Conservation (phyloP, 768 basidiomycete genomes). For the Podaxis carcinomalis region DNA sequence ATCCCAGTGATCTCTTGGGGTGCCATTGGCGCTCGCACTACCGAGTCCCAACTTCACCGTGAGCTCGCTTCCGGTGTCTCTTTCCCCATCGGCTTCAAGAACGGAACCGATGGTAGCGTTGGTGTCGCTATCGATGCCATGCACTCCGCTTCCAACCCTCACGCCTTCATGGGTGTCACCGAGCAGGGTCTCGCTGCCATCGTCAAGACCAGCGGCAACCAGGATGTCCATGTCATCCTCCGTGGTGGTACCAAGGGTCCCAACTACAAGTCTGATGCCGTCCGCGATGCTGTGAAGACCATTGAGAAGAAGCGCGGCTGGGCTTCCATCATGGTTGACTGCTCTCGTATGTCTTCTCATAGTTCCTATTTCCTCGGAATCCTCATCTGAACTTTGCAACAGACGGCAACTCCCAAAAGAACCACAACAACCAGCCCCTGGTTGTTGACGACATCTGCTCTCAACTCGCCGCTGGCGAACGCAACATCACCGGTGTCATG, state of each 20-base stretch:
- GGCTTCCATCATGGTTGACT: conserved; percentile 86
- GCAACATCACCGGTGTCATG: conserved; percentile 91
- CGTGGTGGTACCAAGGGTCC: conserved; percentile 91
- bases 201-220: conserved; percentile 82
- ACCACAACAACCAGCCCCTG: conserved; percentile 88
- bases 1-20: conserved; percentile 78
- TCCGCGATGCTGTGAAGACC: conserved; percentile 54
- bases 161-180: conserved; percentile 94
- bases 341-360: conserved; percentile 52
- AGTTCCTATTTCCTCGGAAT: conserved; percentile 3
- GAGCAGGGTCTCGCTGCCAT: conserved; percentile 90
- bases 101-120: conserved; percentile 94
- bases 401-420: conserved; percentile 97
- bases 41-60: conserved; percentile 95
- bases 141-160: conserved; percentile 86
- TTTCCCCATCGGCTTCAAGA: conserved; percentile 99
- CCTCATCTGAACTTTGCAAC: conserved; percentile 1
- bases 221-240: conserved; percentile 93
- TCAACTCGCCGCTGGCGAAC: conserved; percentile 70
- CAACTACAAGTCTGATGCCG: conserved; percentile 77
- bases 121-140: conserved; percentile 95
- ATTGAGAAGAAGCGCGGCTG: conserved; percentile 60
- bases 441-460: conserved; percentile 67
- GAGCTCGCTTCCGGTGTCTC: conserved; percentile 95
- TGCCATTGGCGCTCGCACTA: conserved; percentile 95